phyloP scores from a whole-genome alignment of 1,284 basidiomycete species.

The Moesziomyces globuligerus region DNA sequence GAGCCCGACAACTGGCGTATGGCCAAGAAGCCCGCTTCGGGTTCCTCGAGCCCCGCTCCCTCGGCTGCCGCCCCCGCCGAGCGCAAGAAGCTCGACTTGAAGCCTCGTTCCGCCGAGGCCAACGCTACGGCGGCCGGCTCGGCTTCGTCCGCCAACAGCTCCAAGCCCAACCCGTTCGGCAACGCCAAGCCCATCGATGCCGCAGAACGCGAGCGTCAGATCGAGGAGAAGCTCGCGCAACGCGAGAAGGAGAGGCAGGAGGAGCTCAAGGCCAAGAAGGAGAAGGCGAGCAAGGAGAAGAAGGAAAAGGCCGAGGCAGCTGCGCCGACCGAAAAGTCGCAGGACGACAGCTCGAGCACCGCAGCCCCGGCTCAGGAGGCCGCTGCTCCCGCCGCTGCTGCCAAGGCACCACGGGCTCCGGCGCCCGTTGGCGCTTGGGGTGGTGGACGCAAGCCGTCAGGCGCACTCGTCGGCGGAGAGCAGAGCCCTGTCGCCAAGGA shows the following conservation, averaged over 20 bases:
- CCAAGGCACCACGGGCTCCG: constrained; percentile 30
- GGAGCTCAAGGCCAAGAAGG: constrained; percentile 48
- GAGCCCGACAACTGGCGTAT: constrained; percentile 50
- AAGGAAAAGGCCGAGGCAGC: constrained; percentile 23
- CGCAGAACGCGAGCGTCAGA: constrained; percentile 78
- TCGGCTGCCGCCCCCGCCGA: constrained; percentile 49
- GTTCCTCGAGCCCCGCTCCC: constrained; percentile 37
- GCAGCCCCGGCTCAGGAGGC: constrained; percentile 22
- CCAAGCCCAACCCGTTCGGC: constrained; percentile 79
- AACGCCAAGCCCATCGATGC: constrained; percentile 90
- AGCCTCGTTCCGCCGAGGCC: constrained; percentile 68
- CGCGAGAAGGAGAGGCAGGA: constrained; percentile 58
- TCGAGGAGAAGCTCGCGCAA: constrained; percentile 71
- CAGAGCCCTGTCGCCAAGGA: constrained; percentile 11
- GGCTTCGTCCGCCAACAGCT: constrained; percentile 75
- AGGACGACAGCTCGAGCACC: background rate
- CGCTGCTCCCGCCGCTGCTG: constrained; percentile 16
- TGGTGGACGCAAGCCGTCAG: constrained; percentile 55
- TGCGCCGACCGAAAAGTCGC: constrained; percentile 7
- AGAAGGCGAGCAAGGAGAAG: constrained; percentile 54
- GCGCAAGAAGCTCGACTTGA: constrained; percentile 65
- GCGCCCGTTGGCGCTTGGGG: constrained; percentile 59
- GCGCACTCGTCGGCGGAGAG: constrained; percentile 45
- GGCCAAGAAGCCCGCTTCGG: constrained; percentile 37
- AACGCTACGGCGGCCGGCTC: constrained; percentile 74